Evolutionary conservation across 345 rosid genomes (phyloP).

Genomic region (Salix dunnii): DNA sequence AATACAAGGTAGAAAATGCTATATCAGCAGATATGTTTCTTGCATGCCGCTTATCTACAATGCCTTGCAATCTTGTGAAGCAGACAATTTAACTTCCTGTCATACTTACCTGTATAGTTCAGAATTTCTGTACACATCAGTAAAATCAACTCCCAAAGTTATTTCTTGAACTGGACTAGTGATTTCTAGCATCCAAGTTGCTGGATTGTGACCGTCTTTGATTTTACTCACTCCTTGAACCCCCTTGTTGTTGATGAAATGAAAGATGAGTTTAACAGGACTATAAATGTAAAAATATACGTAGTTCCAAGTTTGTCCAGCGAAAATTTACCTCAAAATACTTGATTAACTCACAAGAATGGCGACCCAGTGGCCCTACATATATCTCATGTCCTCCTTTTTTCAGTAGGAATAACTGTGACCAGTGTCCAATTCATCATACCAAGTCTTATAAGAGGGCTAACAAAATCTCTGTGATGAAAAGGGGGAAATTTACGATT

Average conservation of each 20-base stretch:
- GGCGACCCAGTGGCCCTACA: conserved; percentile 69
- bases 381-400: conserved; percentile 79
- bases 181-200: conserved; percentile 87
- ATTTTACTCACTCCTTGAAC: conserved; percentile 56
- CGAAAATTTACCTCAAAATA: conserved; percentile 56
- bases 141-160: conserved; percentile 56
- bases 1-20: background rate
- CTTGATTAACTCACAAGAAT: conserved; percentile 52
- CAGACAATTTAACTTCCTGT: background rate
- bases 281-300: too few relatives aligned
- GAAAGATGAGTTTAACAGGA: too few relatives aligned
- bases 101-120: conserved; percentile 46
- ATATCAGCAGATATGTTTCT: too few relatives aligned
- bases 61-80: too few relatives aligned
- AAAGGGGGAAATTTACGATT: background rate
- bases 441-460: too few relatives aligned
- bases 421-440: background rate
- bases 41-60: too few relatives aligned
- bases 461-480: too few relatives aligned
- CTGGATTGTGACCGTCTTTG: conserved; percentile 73
- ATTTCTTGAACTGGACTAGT: conserved; percentile 53
- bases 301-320: background rate
- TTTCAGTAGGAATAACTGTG: conserved; percentile 61
- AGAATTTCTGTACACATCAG: conserved; percentile 55
- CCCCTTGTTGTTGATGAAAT: conserved; percentile 26